Conservation (phyloP, 2,329 filamentous ascomycete species). For the Tothia fuscella region DNA sequence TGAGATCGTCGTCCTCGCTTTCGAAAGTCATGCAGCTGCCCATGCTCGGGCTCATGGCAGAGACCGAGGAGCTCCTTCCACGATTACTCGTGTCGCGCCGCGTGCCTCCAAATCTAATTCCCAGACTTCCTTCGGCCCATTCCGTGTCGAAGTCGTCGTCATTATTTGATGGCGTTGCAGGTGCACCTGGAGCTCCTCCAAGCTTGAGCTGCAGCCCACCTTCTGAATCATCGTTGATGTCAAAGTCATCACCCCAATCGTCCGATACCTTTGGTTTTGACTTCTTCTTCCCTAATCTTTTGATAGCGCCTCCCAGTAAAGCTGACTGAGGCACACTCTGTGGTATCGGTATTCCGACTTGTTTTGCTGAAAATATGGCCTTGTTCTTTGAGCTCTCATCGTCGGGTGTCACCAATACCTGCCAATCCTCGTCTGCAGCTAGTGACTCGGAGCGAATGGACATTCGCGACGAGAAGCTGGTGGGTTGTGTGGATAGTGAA, state of each 20-base stretch:
- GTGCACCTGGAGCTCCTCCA: constrained; percentile 6
- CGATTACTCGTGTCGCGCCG: constrained; percentile 67
- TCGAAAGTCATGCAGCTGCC: constrained; percentile 84
- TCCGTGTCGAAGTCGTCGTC: constrained; percentile 68
- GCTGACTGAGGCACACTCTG: constrained; percentile 78
- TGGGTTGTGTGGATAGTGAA: constrained; percentile 41
- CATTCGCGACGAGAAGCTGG: constrained; percentile 57
- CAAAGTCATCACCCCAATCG: constrained; percentile 37
- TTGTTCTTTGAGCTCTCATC: constrained; percentile 75
- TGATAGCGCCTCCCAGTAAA: constrained; percentile 84
- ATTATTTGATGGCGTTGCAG: constrained; percentile 30
- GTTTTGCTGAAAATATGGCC: constrained; percentile 76
- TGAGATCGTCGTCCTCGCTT: constrained; percentile 86
- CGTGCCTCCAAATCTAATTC: constrained; percentile 81
- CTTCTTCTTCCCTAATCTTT: constrained; percentile 57
- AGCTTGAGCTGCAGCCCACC: constrained; percentile 32
- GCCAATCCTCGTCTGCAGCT: constrained; percentile 72
- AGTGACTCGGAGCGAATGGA: constrained; percentile 76
- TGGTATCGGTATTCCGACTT: constrained; percentile 84
- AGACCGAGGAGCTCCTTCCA: constrained; percentile 73
- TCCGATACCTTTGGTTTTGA: constrained; percentile 33
- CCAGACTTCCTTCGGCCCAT: constrained; percentile 87
- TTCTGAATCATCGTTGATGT: constrained; percentile 8
- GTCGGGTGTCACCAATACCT: constrained; percentile 71
- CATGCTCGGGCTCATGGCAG: constrained; percentile 82